Evolutionary conservation across 805 yeast species (phyloP), one percentile per base, ranked within the genome.

Genomic region (Groenewaldozyma tartarivorans): DNA sequence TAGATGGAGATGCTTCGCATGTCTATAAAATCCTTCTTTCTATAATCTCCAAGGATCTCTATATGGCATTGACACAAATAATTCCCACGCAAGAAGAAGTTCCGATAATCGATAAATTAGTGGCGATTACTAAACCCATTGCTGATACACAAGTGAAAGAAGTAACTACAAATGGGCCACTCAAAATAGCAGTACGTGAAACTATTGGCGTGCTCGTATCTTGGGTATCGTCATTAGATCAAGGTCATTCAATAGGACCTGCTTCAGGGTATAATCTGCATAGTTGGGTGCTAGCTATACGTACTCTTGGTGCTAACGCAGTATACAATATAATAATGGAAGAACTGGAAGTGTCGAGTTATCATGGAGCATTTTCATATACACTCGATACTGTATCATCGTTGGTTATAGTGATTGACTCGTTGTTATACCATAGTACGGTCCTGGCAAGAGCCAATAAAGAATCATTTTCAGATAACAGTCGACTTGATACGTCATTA

Each of bases 1-100:
- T 69, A 2, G 64, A 71, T 38, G 72, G 68, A 18, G 77, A 72
- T 20, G 65, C 75, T 0, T 57, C 58, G 22, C 60, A 67, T 15
- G 59, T 72, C 29, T 75, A 71, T 47, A 59, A 57, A 27, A 56
- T 68, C 1, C 63, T 71, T 1, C 40, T 72, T 30, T 51, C 51
- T 2, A 43, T 58, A 3, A 48, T 53, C 20, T 54, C 58, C n/a
- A 49, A 49, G 21, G 50, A 46, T 17, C 47, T 61, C 16, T 48
- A 52, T 30, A 52, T 45, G 32, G 41, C 48, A 11, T 22, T 57
- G 26, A 22, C 39, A 24, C 13, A 9, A 24, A 7, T 24, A 9
- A 24, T 24, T 13, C 29, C 13, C 7, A 24, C 7, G 13, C 29
- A 24, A 13, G 29, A 24, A 24, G 9, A 40, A 27, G 39, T 13